Percentiles rank a stretch among this genome's conserved stretches.
These are phyloP conservation scores for Ochromonas danica DNA, from an alignment of 108 stramenopile species.

Conservation along the genomic window DNA sequence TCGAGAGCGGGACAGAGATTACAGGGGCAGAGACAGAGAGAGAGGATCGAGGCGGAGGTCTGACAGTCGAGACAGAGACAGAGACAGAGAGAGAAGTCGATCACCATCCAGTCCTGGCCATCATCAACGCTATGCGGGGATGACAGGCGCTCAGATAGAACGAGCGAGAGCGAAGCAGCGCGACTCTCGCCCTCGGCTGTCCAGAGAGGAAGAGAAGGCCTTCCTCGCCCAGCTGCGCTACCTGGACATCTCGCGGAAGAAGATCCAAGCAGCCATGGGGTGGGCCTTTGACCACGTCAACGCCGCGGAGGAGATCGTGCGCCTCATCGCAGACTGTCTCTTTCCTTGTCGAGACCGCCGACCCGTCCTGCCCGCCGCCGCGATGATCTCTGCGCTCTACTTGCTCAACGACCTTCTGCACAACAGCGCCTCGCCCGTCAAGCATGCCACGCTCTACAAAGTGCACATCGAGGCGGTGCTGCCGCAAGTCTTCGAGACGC, in stretches of 20 bases:
- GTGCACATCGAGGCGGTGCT: background rate
- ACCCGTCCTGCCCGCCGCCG: too few relatives aligned
- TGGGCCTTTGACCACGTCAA: constrained; percentile 56
- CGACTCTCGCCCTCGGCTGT: background rate
- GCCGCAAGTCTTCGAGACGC: background rate
- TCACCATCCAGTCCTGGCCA: background rate
- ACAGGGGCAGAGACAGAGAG: constrained; percentile 3
- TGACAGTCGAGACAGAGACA: constrained; percentile 1
- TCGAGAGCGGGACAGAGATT: background rate
- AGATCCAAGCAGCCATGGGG: constrained; percentile 54
- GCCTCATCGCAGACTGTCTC: too few relatives aligned
- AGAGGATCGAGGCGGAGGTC: too few relatives aligned
- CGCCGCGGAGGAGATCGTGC: constrained; percentile 46
- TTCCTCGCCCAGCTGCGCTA: background rate
- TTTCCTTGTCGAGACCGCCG: too few relatives aligned
- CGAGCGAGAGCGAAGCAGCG: background rate
- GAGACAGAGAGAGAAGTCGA: background rate
- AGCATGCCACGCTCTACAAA: constrained; percentile 15
- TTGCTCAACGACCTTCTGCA: constrained; percentile 25
- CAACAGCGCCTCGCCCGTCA: background rate
- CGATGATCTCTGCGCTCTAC: background rate
- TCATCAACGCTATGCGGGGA: background rate
- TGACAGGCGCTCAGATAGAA: constrained; percentile 39
- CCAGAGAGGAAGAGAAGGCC: background rate
- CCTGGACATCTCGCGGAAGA: constrained; percentile 20